Base-by-base conservation (phyloP, 2,329 filamentous ascomycete species). In the Aphanoascus verrucosus region DNA sequence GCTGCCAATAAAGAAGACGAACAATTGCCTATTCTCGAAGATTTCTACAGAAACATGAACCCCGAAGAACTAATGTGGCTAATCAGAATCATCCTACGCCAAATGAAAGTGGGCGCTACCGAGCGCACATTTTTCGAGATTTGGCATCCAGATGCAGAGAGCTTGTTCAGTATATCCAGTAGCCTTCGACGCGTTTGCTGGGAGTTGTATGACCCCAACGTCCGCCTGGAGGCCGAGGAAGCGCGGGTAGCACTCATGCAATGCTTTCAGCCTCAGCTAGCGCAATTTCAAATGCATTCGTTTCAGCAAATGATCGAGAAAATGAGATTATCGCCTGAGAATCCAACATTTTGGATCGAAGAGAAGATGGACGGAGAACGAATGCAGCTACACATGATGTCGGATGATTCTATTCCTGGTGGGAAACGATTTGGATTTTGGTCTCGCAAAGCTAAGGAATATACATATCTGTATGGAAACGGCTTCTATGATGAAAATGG, bases 361-460 rank as follows among this genome's bases (percentile, higher is more conserved):
- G 93, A 98, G 71, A 98, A 98, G 69, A 75, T 98, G 7, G 93
- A 98, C 61, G 93, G 93, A 1, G 93, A 98, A 70, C 81, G 93
- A 23, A 96, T 98, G 84, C 93, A 98, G 67, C 77, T 98, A 65
- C 93, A 98, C 67, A 90, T 97, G 85, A 69, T 80, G 11, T 76
- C 85, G 54, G 88, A 96, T 59, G 72, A 81, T 2, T 70, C 68
- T 0, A 72, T 82, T 0, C 77, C 81, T 0, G 88, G 89, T 0
- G 87, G 88, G 0, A 82, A 77, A 53, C 76, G 74, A 17, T 96
- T 97, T 66, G 77, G 76, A 32, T 98, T 94, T 68, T 98, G 90
- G 88, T 97, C 91, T 1, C 80, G 93, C 49, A 97, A 94, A 69
- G 91, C 87, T 7, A 97, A 96, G 65, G 87, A 97, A 46, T 98